Percentiles rank a stretch among this genome's conserved stretches.
Evolutionary conservation across 1,284 basidiomycete species (phyloP).

Genomic region (Pterulicium gracile): DNA sequence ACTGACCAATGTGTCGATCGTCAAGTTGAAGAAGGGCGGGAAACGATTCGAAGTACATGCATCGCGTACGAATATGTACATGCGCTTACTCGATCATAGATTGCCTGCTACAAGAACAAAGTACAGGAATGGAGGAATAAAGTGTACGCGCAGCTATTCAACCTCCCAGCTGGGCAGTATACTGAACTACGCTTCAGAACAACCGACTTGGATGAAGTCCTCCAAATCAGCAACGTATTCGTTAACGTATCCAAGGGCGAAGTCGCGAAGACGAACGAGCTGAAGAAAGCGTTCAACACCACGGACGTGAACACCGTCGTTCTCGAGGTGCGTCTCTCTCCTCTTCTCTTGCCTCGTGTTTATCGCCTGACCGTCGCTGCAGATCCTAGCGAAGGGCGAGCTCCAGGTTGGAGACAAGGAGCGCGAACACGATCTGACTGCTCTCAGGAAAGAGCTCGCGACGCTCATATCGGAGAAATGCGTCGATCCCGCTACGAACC

Average conservation of each 20-base stretch:
- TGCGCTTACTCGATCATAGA: slow-evolving; percentile 31
- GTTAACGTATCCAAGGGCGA: slow-evolving; percentile 96
- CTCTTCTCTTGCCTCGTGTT: neutral
- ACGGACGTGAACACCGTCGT: slow-evolving; percentile 67
- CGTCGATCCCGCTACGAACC: slow-evolving; percentile 84
- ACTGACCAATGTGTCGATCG: slow-evolving; percentile 93
- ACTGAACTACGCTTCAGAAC: slow-evolving; percentile 40
- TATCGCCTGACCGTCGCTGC: neutral
- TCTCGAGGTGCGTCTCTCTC: slow-evolving; percentile 52
- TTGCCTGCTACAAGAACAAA: slow-evolving; percentile 99
- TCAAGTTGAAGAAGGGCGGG: slow-evolving; percentile 91
- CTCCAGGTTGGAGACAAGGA: slow-evolving; percentile 97
- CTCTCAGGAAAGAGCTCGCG: slow-evolving; percentile 86
- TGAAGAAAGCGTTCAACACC: slow-evolving; percentile 86
- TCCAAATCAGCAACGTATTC: slow-evolving; percentile 96
- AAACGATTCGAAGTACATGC: slow-evolving; percentile 85
- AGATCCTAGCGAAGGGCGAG: slow-evolving; percentile 95
- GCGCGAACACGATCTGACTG: slow-evolving; percentile 78
- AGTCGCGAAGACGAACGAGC: slow-evolving; percentile 80
- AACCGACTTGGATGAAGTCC: slow-evolving; percentile 89
- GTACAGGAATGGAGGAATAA: slow-evolving; percentile 94
- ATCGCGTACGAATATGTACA: neutral
- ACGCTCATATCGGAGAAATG: slow-evolving; percentile 92
- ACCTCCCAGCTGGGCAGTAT: slow-evolving; percentile 5
- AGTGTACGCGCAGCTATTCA: slow-evolving; percentile 44